Conservation (phyloP, 2,329 filamentous ascomycete genomes). For the Trichoderma citrinoviride region DNA sequence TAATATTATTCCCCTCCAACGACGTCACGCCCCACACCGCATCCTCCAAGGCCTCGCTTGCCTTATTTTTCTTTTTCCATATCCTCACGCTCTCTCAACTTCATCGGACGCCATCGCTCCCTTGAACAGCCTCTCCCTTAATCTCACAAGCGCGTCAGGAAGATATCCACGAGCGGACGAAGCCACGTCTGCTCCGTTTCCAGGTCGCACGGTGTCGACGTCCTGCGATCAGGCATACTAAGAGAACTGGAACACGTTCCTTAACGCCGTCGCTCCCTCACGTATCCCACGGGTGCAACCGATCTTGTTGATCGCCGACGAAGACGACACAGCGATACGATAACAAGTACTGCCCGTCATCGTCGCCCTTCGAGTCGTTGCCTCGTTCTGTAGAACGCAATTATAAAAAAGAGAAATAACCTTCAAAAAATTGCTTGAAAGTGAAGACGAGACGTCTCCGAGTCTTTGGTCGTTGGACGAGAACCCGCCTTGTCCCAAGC, state of each 20-base stretch:
- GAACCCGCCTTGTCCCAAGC: slow-evolving; percentile 1
- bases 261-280: slow-evolving; percentile 33
- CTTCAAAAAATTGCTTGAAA: slow-evolving; percentile 27
- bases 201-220: slow-evolving; percentile 29
- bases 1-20: slow-evolving; percentile 35
- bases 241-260: slow-evolving; percentile 46
- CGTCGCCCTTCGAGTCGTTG: slow-evolving; percentile 30
- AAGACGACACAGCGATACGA: slow-evolving; percentile 30
- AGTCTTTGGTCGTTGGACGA: slow-evolving; percentile 21
- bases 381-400: slow-evolving; percentile 40
- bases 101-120: slow-evolving; percentile 24
- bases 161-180: slow-evolving; percentile 12
- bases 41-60: slow-evolving; percentile 27
- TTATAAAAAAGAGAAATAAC: slow-evolving; percentile 23
- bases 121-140: slow-evolving; percentile 22
- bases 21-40: slow-evolving; percentile 25
- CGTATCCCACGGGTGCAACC: slow-evolving; percentile 31
- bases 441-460: slow-evolving; percentile 33
- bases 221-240: slow-evolving; percentile 31
- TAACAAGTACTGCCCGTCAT: slow-evolving; percentile 30
- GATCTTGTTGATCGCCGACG: slow-evolving; percentile 37
- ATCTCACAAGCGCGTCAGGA: slow-evolving; percentile 24
- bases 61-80: slow-evolving; percentile 22
- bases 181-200: slow-evolving; percentile 23
- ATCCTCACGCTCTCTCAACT: slow-evolving; percentile 26